Percentiles rank a stretch among this genome's conserved stretches.
These are phyloP conservation scores for Pinus tabuliformis DNA, from an alignment of 75 land plant genomes.

Conservation along the genomic window DNA sequence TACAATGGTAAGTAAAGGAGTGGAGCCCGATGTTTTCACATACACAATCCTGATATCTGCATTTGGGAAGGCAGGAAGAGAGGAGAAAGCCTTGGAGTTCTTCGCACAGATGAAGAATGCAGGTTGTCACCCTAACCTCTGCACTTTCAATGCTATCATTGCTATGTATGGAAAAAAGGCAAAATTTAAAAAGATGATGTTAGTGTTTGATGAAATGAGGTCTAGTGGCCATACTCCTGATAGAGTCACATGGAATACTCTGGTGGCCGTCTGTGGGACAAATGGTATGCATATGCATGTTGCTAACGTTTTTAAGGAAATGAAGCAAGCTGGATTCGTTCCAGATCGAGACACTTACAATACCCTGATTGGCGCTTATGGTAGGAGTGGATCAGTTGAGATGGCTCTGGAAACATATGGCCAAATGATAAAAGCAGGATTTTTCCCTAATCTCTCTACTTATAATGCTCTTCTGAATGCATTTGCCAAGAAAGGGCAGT, in stretches of 20 bases:
- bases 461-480: slow-evolving; percentile 84
- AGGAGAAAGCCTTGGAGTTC: slow-evolving; percentile 53
- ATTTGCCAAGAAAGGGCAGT: slow-evolving; percentile 74
- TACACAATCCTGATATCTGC: slow-evolving; percentile 77
- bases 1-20: slow-evolving; percentile 61
- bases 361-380: slow-evolving; percentile 83
- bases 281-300: slow-evolving; percentile 60
- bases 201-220: slow-evolving; percentile 66
- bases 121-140: slow-evolving; percentile 74
- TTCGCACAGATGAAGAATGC: slow-evolving; percentile 61
- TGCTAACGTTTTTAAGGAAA: slow-evolving; percentile 58
- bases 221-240: slow-evolving; percentile 63
- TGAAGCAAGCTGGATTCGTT: slow-evolving; percentile 73
- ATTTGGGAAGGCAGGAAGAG: slow-evolving; percentile 68
- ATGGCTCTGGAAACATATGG: slow-evolving; percentile 57
- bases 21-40: slow-evolving; percentile 77
- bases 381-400: slow-evolving; percentile 71
- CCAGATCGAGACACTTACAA: slow-evolving; percentile 86
- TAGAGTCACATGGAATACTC: slow-evolving; percentile 81
- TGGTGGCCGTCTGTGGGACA: slow-evolving; percentile 65
- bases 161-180: slow-evolving; percentile 75
- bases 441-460: slow-evolving; percentile 61
- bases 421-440: slow-evolving; percentile 75
- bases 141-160: slow-evolving; percentile 82
- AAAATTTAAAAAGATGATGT: slow-evolving; percentile 61